Percentiles rank a stretch among this genome's conserved stretches.
Evolutionary conservation across 176 grass and related monocot species (phyloP).

Genomic region (Zoysia japonica): DNA sequence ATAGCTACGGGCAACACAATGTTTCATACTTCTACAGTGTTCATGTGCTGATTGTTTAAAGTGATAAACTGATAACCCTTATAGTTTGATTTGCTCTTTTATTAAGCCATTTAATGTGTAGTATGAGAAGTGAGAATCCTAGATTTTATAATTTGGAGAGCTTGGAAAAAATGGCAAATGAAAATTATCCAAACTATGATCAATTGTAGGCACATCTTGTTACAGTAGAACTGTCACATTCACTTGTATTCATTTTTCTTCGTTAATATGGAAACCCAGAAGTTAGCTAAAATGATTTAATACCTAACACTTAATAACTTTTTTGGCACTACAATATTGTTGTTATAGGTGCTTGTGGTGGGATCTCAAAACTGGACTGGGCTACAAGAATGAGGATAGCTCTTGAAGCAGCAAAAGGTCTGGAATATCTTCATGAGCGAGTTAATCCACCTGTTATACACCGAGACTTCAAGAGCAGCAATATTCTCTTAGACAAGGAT

Average conservation of each 20-base stretch:
- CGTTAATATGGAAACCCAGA: conserved; percentile 20
- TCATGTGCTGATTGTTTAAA: conserved; percentile 7
- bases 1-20: not conserved
- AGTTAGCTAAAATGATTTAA: not conserved
- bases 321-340: conserved; percentile 9
- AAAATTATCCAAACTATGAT: too few relatives aligned
- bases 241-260: not conserved
- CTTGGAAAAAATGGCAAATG: not conserved
- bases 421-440: conserved; percentile 95
- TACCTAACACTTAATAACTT: conserved; percentile 6
- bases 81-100: not conserved
- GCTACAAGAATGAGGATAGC: conserved; percentile 90
- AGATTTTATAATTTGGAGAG: conserved; percentile 33
- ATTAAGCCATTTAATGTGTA: conserved; percentile 6
- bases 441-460: conserved; percentile 89
- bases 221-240: not conserved
- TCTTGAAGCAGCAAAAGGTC: conserved; percentile 94
- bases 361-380: conserved; percentile 90
- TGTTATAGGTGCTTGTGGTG: conserved; percentile 61
- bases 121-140: not conserved
- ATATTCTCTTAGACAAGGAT: conserved; percentile 89
- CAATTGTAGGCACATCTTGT: not conserved
- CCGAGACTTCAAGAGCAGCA: conserved; percentile 98
- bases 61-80: not conserved
- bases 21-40: not conserved